These are phyloP conservation scores for Spirogloea muscicola DNA, from an alignment of 139 green algal species.

Conservation along the genomic window DNA sequence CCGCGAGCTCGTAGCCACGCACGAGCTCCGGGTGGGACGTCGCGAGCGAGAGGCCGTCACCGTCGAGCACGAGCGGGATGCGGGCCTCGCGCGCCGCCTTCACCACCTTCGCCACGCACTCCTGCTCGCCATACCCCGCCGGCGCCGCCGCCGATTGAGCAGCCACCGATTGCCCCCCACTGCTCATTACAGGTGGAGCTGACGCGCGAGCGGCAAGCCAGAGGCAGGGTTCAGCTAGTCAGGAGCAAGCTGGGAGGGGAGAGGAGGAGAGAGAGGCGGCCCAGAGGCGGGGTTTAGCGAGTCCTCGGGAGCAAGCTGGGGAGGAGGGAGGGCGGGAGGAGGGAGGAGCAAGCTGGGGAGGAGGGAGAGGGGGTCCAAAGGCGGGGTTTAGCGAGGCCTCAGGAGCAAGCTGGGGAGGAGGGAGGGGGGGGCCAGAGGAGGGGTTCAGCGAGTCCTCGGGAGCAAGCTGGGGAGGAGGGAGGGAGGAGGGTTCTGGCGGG, in stretches of 20 bases:
- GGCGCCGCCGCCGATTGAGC: no score
- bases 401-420: background rate
- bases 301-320: background rate
- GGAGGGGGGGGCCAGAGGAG: background rate
- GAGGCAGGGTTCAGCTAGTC: no score
- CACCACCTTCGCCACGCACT: slow-evolving; percentile 47
- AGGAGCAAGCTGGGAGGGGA: no score
- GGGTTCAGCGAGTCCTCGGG: background rate
- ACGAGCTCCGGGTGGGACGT: slow-evolving; percentile 21
- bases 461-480: background rate
- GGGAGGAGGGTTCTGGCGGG: background rate
- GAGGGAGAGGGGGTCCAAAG: background rate
- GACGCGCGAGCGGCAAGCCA: background rate
- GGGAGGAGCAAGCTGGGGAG: background rate
- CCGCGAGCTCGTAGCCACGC: slow-evolving; percentile 21
- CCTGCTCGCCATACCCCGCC: no score
- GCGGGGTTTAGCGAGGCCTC: background rate
- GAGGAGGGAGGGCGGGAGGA: background rate
- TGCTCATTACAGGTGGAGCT: background rate
- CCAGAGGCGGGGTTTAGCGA: background rate
- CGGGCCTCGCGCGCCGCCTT: slow-evolving; percentile 16
- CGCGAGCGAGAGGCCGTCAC: slow-evolving; percentile 36
- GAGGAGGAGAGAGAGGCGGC: background rate
- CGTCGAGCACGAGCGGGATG: slow-evolving; percentile 47
- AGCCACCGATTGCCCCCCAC: no score